Evolutionary conservation across 345 rosid genomes (phyloP), one percentile per base, ranked within the genome.

Genomic region (Salix brachista): DNA sequence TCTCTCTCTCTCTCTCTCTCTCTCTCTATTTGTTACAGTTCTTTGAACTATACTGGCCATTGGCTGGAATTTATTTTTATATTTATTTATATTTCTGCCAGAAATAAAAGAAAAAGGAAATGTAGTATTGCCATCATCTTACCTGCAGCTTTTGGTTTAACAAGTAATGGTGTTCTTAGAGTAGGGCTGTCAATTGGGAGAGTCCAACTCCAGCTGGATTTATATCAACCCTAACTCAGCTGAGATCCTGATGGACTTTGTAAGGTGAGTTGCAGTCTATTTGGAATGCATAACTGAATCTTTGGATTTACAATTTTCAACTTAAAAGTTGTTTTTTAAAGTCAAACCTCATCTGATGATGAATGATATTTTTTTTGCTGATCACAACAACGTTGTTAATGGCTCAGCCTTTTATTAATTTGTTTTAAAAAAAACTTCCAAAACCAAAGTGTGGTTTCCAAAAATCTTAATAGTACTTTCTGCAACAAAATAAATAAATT

Each of bases 51-150:
- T 65, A 32, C 66, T 17, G 16, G 78, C 67, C 75, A 37, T 65
- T 32, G 78, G 73, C 79, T 52, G 56, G 67, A 64, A 70, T 56
- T 44, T 66, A 25, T 80, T 75, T 41, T 69, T 54, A 48, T 60
- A 75, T 77, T 58, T 79, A 71, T 71, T 58, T 77, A 71, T 73
- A 70, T 77, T 70, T 74, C 48, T 71, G 41, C 37, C 69, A 68
- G 72, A 39, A 84, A 82, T 77, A 78, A 84, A 82, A 34, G 70
- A 56, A 65, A 48, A 67, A 4, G 30, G 41, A 56, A 11, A 34
- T 44, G 18, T 34, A 70, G 76, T 65, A 36, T 70, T 25, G 61
- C 42, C 61, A 50, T 46, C 42, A 44, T 16, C 17, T 4, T 34
- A 16, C 23, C 21, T 23, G 60, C 23, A 2, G 8, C 60, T 54